A percentile compares a stretch with the other conserved stretches of the same genome.
Conservation (phyloP, 768 basidiomycete species). For the Hortiboletus flavorubellus region DNA sequence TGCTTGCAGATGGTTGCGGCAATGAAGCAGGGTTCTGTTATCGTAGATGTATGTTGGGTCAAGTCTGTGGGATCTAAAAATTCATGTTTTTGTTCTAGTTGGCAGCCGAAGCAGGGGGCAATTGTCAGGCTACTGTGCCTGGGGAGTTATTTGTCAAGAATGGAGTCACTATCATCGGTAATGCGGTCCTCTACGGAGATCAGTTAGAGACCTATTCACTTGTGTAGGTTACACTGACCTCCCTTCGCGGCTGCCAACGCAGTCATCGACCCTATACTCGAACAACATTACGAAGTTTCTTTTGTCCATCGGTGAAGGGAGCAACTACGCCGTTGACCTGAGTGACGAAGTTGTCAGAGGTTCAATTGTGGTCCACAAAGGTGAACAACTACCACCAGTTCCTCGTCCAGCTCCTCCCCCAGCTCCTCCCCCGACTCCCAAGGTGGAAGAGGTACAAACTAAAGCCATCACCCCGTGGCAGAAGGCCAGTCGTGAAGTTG, state of each 20-base stretch:
- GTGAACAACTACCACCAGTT: conserved; percentile 59
- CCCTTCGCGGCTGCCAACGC: conserved; percentile 84
- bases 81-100: conserved; percentile 24
- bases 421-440: conserved; percentile 48
- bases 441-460: conserved; percentile 41
- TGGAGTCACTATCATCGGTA: conserved; percentile 84
- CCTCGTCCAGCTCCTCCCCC: conserved; percentile 70
- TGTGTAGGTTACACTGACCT: conserved; percentile 74
- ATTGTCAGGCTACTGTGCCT: conserved; percentile 78
- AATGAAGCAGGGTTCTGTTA: conserved; percentile 91
- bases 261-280: conserved; percentile 86
- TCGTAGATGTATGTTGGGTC: conserved; percentile 56
- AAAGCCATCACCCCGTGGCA: conserved; percentile 82
- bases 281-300: conserved; percentile 92
- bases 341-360: conserved; percentile 84
- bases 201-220: background rate
- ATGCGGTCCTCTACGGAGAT: conserved; percentile 7
- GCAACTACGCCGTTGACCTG: conserved; percentile 63
- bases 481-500: conserved; percentile 73
- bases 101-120: conserved; percentile 88
- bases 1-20: conserved; percentile 64
- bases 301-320: conserved; percentile 67
- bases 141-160: conserved; percentile 65
- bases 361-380: conserved; percentile 69
- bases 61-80: background rate